Percentiles rank a stretch among this genome's conserved stretches.
phyloP scores from a whole-genome alignment of 371 early-diverging fungal genomes.

The Rhizopus sp. region DNA sequence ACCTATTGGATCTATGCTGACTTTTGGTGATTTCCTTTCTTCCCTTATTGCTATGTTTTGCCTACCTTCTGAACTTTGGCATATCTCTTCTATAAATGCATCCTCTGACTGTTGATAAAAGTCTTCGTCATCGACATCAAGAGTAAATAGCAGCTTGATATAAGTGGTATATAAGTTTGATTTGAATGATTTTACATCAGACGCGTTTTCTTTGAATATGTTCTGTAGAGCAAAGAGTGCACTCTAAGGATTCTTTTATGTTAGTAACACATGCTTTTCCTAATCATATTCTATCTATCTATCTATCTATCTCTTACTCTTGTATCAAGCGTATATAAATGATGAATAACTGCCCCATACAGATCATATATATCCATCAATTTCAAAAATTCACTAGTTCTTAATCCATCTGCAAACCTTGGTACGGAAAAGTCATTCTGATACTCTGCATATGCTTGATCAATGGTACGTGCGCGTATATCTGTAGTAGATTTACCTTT shows the following conservation, averaged over 20 bases:
- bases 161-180: background rate
- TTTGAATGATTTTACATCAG: background rate
- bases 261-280: background rate
- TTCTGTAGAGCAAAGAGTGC: background rate
- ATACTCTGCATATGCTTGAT: slow-evolving; percentile 10
- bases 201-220: background rate
- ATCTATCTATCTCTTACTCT: slow-evolving; percentile 4
- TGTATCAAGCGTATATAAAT: slow-evolving; percentile 11
- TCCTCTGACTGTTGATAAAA: background rate
- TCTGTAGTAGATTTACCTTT: background rate
- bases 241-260: background rate
- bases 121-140: background rate
- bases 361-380: slow-evolving; percentile 6
- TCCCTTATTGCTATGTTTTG: background rate
- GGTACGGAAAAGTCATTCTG: slow-evolving; percentile 23
- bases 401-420: slow-evolving; percentile 23
- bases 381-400: slow-evolving; percentile 11
- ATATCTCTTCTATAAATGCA: background rate
- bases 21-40: background rate
- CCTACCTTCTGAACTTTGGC: background rate
- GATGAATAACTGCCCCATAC: slow-evolving; percentile 2
- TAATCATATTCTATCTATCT: background rate
- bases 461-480: no score
- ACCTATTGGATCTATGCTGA: background rate
- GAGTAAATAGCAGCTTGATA: background rate